These are phyloP conservation scores for Funneliformis geosporum DNA, from an alignment of 192 early-diverging fungal species.

Conservation along the genomic window DNA sequence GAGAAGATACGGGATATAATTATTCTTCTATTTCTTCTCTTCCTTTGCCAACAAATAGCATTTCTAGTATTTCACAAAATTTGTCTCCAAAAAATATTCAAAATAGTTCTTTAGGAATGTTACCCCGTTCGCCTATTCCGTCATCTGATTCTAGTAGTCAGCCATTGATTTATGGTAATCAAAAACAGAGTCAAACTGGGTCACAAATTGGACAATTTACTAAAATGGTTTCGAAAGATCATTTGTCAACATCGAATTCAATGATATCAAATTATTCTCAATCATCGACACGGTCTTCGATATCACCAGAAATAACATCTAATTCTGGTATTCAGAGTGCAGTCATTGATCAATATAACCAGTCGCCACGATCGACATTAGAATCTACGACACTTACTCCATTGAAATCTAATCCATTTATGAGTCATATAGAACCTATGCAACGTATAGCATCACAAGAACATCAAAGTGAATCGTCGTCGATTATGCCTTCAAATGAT, in stretches of 20 bases:
- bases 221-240: slow-evolving; percentile 5
- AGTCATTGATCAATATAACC: neutral
- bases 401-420: neutral
- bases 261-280: slow-evolving; percentile 17
- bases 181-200: neutral
- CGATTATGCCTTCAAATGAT: neutral
- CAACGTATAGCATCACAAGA: slow-evolving; percentile 8
- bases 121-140: slow-evolving; percentile 3
- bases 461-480: neutral
- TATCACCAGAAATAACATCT: slow-evolving; percentile 5
- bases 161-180: neutral
- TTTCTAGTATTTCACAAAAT: slow-evolving; percentile 10
- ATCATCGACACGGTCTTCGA: neutral
- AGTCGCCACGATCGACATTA: neutral
- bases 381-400: neutral
- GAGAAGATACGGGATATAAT: neutral
- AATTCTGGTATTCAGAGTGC: slow-evolving; percentile 3
- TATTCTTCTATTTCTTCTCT: slow-evolving; percentile 4
- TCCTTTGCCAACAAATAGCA: neutral
- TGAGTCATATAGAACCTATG: neutral
- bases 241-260: slow-evolving; percentile 12
- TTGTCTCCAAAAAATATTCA: slow-evolving; percentile 27
- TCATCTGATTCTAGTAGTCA: neutral
- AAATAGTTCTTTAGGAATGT: slow-evolving; percentile 1
- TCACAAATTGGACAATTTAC: slow-evolving; percentile 17